Conservation (phyloP, 2,329 filamentous ascomycete species). For the Davidsoniella virescens region DNA sequence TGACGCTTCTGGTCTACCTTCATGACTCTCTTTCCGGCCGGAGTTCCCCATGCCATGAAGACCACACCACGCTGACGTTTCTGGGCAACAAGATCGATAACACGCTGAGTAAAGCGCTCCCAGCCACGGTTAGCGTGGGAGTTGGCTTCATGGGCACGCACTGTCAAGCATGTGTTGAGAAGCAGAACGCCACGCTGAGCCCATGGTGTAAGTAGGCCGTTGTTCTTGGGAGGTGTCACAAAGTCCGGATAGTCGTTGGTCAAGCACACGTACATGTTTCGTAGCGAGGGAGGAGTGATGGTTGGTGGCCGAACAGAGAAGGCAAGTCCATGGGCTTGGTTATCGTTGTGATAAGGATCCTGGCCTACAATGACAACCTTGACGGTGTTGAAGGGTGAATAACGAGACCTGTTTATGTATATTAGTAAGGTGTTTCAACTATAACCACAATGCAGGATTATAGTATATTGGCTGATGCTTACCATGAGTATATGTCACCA, state of each 20-base stretch:
- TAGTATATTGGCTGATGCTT: constrained; percentile 17
- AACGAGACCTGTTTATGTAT: constrained; percentile 56
- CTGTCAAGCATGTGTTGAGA: constrained; percentile 88
- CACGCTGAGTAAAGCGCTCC: constrained; percentile 83
- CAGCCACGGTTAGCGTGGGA: constrained; percentile 76
- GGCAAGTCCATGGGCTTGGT: constrained; percentile 89
- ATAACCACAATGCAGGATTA: neutral
- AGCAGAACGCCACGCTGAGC: constrained; percentile 83
- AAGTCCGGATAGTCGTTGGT: constrained; percentile 80
- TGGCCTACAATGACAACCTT: constrained; percentile 91
- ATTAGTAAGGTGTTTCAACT: constrained; percentile 14
- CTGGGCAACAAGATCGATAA: constrained; percentile 73
- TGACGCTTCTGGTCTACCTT: constrained; percentile 60
- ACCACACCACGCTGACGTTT: constrained; percentile 69
- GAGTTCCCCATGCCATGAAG: constrained; percentile 85
- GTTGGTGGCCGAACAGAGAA: constrained; percentile 90
- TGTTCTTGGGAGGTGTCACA: constrained; percentile 54
- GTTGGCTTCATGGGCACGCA: constrained; percentile 76
- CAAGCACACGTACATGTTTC: constrained; percentile 84
- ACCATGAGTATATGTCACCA: constrained; percentile 92
- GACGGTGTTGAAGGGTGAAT: constrained; percentile 75
- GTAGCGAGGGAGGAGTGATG: constrained; percentile 71
- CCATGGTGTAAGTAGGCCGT: constrained; percentile 81
- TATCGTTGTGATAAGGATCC: constrained; percentile 90
- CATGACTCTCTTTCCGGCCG: constrained; percentile 63